These are phyloP conservation scores for Tolypocladium tundrense DNA, from an alignment of 2,329 filamentous ascomycete species.

Conservation along the genomic window DNA sequence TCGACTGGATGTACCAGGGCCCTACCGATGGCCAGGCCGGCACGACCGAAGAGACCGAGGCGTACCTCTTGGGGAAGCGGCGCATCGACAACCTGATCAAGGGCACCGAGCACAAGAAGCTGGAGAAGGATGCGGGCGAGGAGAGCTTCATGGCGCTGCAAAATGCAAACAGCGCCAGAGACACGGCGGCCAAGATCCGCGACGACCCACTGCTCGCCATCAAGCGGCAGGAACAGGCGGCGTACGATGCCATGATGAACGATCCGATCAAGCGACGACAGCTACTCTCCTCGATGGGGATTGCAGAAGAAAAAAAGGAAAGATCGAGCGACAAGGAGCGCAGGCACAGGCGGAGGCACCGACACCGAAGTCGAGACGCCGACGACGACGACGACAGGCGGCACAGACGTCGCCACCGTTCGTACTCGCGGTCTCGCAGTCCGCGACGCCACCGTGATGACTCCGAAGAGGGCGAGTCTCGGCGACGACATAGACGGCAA, in stretches of 20 bases:
- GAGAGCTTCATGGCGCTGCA: conserved; percentile 52
- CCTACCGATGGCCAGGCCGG: conserved; percentile 68
- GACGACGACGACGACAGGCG: not conserved
- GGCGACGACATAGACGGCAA: conserved; percentile 9
- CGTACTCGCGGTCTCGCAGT: conserved; percentile 34
- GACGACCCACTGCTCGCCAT: conserved; percentile 90
- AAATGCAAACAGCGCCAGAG: conserved; percentile 63
- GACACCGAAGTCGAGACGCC: conserved; percentile 8
- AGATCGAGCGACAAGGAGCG: conserved; percentile 19
- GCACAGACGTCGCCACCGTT: conserved; percentile 28
- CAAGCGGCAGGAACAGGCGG: conserved; percentile 80
- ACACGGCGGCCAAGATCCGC: conserved; percentile 76
- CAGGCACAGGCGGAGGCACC: conserved; percentile 31
- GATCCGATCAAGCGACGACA: conserved; percentile 59
- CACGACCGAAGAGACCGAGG: conserved; percentile 81
- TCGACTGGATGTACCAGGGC: conserved; percentile 98
- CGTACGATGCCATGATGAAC: conserved; percentile 71
- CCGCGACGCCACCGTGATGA: conserved; percentile 21
- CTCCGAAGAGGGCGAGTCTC: conserved; percentile 7
- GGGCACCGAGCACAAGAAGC: conserved; percentile 67
- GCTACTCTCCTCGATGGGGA: conserved; percentile 54
- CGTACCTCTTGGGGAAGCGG: conserved; percentile 84
- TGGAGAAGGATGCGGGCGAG: conserved; percentile 63
- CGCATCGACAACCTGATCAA: conserved; percentile 76
- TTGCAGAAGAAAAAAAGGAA: conserved; percentile 36